Evolutionary conservation across 331 rosid species (phyloP).

Genomic region (Prunus yedoensis): DNA sequence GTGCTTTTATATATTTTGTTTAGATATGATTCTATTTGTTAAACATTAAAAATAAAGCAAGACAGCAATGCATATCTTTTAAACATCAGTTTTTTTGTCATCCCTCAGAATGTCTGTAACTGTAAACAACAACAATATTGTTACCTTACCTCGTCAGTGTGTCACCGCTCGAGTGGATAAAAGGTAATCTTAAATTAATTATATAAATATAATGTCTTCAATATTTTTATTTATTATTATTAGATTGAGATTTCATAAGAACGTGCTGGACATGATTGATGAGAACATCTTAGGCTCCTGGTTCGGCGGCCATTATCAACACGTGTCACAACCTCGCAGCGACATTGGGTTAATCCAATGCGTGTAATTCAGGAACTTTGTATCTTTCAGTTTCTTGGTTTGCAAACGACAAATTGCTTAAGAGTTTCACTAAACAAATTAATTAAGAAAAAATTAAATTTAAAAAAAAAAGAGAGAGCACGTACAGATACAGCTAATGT

Average conservation of each 20-base stretch:
- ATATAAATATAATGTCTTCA: not conserved
- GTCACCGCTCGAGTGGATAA: too few species aligned
- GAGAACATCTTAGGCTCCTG: not conserved
- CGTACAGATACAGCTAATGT: not conserved
- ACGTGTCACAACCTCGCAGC: conserved; percentile 26
- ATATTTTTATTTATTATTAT: not conserved
- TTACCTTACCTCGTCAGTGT: too few species aligned
- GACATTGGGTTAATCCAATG: not conserved
- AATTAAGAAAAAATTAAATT: too few species aligned
- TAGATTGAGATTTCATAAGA: conserved; percentile 21
- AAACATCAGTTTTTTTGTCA: not conserved
- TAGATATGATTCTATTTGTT: not conserved
- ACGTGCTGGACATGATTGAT: conserved; percentile 70
- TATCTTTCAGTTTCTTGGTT: conserved; percentile 1
- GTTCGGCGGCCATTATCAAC: not conserved
- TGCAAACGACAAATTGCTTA: not conserved
- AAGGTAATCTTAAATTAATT: too few species aligned
- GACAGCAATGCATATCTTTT: not conserved
- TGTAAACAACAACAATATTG: not conserved
- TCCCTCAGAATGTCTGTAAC: not conserved
- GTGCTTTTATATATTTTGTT: not conserved
- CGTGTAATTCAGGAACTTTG: conserved; percentile 2
- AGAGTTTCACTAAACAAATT: not conserved
- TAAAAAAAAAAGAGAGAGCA: not conserved
- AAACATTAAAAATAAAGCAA: not conserved